Evolutionary conservation across 164 flowering plant species (phyloP).

Genomic region (Annona cherimola): DNA sequence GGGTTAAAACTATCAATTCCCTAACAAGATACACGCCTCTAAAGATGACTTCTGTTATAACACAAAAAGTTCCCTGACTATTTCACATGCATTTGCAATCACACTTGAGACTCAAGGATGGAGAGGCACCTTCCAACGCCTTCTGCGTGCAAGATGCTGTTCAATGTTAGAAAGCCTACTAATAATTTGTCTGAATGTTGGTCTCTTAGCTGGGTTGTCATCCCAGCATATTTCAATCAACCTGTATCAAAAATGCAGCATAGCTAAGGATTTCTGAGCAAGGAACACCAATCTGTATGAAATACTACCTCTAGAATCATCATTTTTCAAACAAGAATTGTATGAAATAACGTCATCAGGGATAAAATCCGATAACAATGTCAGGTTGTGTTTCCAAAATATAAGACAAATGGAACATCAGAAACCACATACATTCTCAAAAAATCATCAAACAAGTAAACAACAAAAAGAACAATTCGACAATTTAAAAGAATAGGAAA

Average conservation of each 20-base stretch:
- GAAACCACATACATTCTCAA: not conserved
- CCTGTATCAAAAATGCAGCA: slow-evolving; percentile 29
- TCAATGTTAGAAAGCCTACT: slow-evolving; percentile 48
- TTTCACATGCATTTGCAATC: not conserved
- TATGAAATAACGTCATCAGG: too few relatives aligned
- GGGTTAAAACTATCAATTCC: too few relatives aligned
- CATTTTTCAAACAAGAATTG: not conserved
- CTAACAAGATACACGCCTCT: too few relatives aligned
- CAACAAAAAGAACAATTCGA: too few relatives aligned
- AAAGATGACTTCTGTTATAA: too few relatives aligned
- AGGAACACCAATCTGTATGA: too few relatives aligned
- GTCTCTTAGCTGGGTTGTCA: slow-evolving; percentile 69
- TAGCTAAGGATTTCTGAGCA: not conserved
- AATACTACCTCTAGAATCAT: not conserved
- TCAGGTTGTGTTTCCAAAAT: not conserved
- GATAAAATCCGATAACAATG: not conserved
- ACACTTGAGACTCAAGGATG: not conserved
- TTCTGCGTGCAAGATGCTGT: slow-evolving; percentile 35
- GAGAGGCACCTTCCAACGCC: slow-evolving; percentile 72
- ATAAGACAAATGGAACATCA: not conserved
- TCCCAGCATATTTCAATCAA: slow-evolving; percentile 91
- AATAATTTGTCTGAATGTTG: slow-evolving; percentile 78
- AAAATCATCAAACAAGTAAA: too few relatives aligned
- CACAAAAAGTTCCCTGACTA: not conserved
- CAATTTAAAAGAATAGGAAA: too few relatives aligned